phyloP scores from a whole-genome alignment of 768 basidiomycete genomes.

The Boletus subcaerulescens region DNA sequence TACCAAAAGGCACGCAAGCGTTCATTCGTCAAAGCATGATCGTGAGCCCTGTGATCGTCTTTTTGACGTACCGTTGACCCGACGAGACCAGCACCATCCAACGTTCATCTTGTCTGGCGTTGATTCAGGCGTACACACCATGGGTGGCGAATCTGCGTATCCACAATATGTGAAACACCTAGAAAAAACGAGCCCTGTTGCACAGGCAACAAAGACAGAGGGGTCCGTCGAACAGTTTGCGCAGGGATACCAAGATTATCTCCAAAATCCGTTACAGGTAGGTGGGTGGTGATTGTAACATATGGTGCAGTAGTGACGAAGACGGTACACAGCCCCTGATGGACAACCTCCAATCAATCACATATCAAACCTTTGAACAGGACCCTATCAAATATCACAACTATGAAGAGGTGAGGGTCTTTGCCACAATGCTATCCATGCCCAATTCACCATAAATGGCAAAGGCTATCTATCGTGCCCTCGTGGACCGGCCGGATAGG shows the following conservation, averaged over 20 bases:
- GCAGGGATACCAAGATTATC: slow-evolving; percentile 89
- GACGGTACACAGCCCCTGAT: slow-evolving; percentile 70
- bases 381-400: slow-evolving; percentile 95
- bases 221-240: slow-evolving; percentile 90
- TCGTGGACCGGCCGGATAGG: slow-evolving; percentile 64
- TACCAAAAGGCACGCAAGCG: slow-evolving; percentile 88
- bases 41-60: slow-evolving; percentile 41
- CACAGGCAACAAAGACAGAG: slow-evolving; percentile 58
- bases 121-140: slow-evolving; percentile 57
- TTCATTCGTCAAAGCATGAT: slow-evolving; percentile 91
- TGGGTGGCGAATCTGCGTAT: slow-evolving; percentile 86
- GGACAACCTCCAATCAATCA: slow-evolving; percentile 94
- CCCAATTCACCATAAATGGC: slow-evolving; percentile 8
- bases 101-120: slow-evolving; percentile 79
- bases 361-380: slow-evolving; percentile 96
- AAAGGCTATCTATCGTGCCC: slow-evolving; percentile 78
- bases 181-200: slow-evolving; percentile 70
- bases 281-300: slow-evolving; percentile 14
- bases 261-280: slow-evolving; percentile 93
- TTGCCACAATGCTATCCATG: slow-evolving; percentile 7
- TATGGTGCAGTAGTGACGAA: slow-evolving; percentile 6
- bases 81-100: slow-evolving; percentile 67
- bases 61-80: slow-evolving; percentile 19
- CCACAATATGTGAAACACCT: slow-evolving; percentile 84
- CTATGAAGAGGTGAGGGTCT: slow-evolving; percentile 77